Evolutionary conservation across 345 rosid species (phyloP).

Genomic region (Populus davidiana): DNA sequence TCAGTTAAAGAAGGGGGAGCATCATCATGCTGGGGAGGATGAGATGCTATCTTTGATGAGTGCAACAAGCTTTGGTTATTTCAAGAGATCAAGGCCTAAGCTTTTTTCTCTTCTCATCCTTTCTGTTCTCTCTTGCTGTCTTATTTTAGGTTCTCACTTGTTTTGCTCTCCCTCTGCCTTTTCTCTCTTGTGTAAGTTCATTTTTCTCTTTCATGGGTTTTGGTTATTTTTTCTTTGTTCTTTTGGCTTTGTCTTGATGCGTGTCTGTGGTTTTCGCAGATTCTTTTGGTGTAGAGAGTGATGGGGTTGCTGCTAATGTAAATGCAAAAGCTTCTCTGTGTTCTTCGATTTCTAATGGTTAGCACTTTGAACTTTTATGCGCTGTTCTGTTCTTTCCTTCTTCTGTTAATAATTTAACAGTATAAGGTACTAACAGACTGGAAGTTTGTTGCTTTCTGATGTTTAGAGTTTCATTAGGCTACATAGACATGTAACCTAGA

Average conservation of each 20-base stretch:
- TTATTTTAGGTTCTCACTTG: slow-evolving; percentile 51
- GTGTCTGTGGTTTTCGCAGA: slow-evolving; percentile 39
- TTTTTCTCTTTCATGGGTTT: background rate
- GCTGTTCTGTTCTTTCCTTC: background rate
- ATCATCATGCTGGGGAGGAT: slow-evolving; percentile 39
- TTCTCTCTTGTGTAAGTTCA: slow-evolving; percentile 53
- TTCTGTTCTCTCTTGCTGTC: slow-evolving; percentile 55
- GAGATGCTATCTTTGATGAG: slow-evolving; percentile 32
- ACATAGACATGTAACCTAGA: background rate
- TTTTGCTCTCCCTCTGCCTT: slow-evolving; percentile 46
- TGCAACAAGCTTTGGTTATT: slow-evolving; percentile 30
- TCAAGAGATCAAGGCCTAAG: slow-evolving; percentile 54
- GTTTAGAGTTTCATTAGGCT: background rate
- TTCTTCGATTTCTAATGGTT: slow-evolving; percentile 60
- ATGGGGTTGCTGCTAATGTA: slow-evolving; percentile 25
- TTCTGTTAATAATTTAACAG: background rate
- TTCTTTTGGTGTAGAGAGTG: slow-evolving; percentile 45
- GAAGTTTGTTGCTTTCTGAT: background rate
- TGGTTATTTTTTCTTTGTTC: background rate
- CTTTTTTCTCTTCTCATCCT: slow-evolving; percentile 58
- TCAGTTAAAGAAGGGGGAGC: slow-evolving; percentile 47
- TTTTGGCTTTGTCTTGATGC: background rate
- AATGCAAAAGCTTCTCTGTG: slow-evolving; percentile 40
- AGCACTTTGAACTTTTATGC: slow-evolving; percentile 11
- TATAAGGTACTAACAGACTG: background rate